Evolutionary conservation across 768 basidiomycete genomes (phyloP), one percentile per base, ranked within the genome.

Genomic region (Termitomyces sp.): DNA sequence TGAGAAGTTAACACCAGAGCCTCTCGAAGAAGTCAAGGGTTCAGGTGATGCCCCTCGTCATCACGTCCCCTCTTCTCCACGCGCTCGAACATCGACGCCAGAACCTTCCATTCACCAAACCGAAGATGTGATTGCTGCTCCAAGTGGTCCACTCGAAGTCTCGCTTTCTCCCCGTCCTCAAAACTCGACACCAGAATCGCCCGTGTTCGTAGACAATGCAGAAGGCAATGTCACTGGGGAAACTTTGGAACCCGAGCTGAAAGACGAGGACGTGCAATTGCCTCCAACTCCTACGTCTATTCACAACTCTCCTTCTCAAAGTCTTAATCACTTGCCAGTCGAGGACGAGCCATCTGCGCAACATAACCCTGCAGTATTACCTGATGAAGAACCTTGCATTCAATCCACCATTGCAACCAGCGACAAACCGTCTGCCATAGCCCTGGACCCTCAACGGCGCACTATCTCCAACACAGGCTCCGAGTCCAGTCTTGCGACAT

Each of bases 401-500:
- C 54, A 42, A 32, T 55, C 54, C 18, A 42, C 24, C 3, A 24
- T n/a, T 9, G n/a, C 24, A 18, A 55, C 18, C 18, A 16, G 39
- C 22, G 3, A 42, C 18, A 42, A 28, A 24, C 24, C 12, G 28
- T 33, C 55, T 44, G 18, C 18, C 11, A 12, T 15, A 32, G 40
- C 3, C 2, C 9, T 50, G n/a, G 40, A 60, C 22, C 15, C 40
- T 54, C 51, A 57, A 18, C 61, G 16, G 32, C 56, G 55, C 18
- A 42, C 55, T 15, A 53, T 52, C 8, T 52, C 61, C 22, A 51
- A 57, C 24, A 22, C 42, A 32, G 22, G 32, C 4, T 63, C 61
- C 1, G 36, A 51, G 5, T 63, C 67, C 28, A 68, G 65, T 38
- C 20, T 63, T 36, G 57, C 54, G 6, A 63, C 63, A 15, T 40